Conservation (phyloP, 257 asterid species). For the Forsythia suspensa region DNA sequence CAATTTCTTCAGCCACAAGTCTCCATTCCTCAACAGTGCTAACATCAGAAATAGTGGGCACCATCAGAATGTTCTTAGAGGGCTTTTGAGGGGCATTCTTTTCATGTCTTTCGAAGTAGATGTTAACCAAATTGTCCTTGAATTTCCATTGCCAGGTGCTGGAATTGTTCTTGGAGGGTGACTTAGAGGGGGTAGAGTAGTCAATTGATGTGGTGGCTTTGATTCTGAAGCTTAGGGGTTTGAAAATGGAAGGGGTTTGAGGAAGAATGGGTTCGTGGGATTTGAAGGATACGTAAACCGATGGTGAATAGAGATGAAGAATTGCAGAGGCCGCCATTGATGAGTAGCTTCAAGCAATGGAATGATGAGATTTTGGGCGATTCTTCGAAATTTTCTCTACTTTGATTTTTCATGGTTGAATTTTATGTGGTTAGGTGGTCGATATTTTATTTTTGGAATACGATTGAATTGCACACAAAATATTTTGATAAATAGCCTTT, state of each 20-base stretch:
- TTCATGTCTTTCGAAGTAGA: constrained; percentile 65
- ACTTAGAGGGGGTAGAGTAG: constrained; percentile 39
- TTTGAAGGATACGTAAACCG: constrained; percentile 23
- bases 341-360: constrained; percentile 9
- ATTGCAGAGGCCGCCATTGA: constrained; percentile 53
- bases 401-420: not conserved
- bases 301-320: constrained; percentile 37
- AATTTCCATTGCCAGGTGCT: constrained; percentile 74
- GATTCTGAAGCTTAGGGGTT: constrained; percentile 25
- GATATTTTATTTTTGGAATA: too few relatives aligned
- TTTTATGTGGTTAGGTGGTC: not conserved
- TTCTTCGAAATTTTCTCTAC: not conserved
- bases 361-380: constrained; percentile 7
- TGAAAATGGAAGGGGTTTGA: constrained; percentile 16
- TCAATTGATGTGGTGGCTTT: constrained; percentile 53
- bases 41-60: constrained; percentile 94
- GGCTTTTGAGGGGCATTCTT: constrained; percentile 41
- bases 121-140: constrained; percentile 60
- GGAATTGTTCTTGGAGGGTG: constrained; percentile 29
- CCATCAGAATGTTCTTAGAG: constrained; percentile 63
- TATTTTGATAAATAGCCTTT: too few relatives aligned
- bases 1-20: constrained; percentile 71
- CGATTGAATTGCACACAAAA: too few relatives aligned
- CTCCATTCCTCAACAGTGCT: constrained; percentile 99
- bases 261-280: constrained; percentile 23